Evolutionary conservation across 257 asterid species (phyloP).

Genomic region (Craterostigma plantagineum): DNA sequence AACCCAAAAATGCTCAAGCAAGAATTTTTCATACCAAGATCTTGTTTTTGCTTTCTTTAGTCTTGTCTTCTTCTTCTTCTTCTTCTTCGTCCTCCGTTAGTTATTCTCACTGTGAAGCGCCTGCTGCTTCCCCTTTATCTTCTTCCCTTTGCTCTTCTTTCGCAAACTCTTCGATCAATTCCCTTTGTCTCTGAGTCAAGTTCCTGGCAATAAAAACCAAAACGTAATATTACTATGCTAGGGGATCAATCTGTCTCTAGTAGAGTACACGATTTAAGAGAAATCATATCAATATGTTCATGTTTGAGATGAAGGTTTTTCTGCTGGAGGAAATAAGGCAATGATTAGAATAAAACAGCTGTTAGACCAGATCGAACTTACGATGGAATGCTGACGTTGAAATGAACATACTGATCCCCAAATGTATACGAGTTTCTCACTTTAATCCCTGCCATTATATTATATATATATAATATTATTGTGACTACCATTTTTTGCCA

Average conservation of each 20-base stretch:
- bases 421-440: constrained; percentile 47
- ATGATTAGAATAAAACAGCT: neutral
- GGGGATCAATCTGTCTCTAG: too few species aligned
- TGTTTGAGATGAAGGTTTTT: too few species aligned
- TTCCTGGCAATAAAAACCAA: constrained; percentile 17
- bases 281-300: too few species aligned
- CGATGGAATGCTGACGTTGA: constrained; percentile 83
- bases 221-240: too few species aligned
- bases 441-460: constrained; percentile 78
- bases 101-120: neutral
- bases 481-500: neutral
- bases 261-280: too few species aligned
- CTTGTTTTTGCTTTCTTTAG: too few species aligned
- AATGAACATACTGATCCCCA: constrained; percentile 85
- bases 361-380: constrained; percentile 18
- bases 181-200: constrained; percentile 53
- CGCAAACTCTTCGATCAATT: constrained; percentile 54
- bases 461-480: neutral
- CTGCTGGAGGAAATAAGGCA: neutral
- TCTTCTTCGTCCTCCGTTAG: too few species aligned
- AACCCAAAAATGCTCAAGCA: too few species aligned
- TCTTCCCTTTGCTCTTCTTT: constrained; percentile 51
- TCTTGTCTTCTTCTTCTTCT: too few species aligned
- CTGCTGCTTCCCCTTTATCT: constrained; percentile 27
- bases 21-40: too few species aligned